These are phyloP conservation scores for Euphorbia corollata DNA, from an alignment of 441 rosid species.

Conservation along the genomic window DNA sequence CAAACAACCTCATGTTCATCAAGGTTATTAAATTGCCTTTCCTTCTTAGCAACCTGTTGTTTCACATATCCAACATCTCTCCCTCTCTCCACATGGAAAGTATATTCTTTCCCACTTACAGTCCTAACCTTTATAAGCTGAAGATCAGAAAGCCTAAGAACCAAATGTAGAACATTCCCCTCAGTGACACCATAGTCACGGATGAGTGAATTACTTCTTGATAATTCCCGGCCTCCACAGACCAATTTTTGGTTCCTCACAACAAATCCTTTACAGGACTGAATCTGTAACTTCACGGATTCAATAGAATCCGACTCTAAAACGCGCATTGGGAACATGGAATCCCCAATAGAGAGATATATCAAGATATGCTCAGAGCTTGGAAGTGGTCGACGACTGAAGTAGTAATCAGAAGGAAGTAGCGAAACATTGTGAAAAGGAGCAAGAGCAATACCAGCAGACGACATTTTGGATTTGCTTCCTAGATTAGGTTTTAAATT, in stretches of 20 bases:
- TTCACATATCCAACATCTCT: slow-evolving; percentile 70
- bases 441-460: slow-evolving; percentile 46
- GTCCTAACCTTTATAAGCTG: slow-evolving; percentile 65
- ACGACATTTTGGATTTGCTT: slow-evolving; percentile 26
- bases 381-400: slow-evolving; percentile 20
- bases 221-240: slow-evolving; percentile 63
- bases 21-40: slow-evolving; percentile 37
- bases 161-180: slow-evolving; percentile 72
- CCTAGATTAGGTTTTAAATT: background rate
- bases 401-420: slow-evolving; percentile 23
- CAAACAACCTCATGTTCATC: slow-evolving; percentile 62
- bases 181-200: slow-evolving; percentile 66
- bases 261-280: slow-evolving; percentile 59
- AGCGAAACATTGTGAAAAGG: slow-evolving; percentile 35
- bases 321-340: slow-evolving; percentile 49
- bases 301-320: slow-evolving; percentile 57
- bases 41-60: slow-evolving; percentile 55
- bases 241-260: slow-evolving; percentile 68
- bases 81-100: slow-evolving; percentile 54
- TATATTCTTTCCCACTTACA: slow-evolving; percentile 46
- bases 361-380: slow-evolving; percentile 39
- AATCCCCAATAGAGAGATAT: slow-evolving; percentile 34
- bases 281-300: slow-evolving; percentile 62
- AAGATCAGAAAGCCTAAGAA: slow-evolving; percentile 65
- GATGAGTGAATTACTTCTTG: slow-evolving; percentile 59